Percentiles rank a stretch among this genome's conserved stretches.
Conservation (phyloP, 2,329 filamentous ascomycete genomes). For the Magnaporthiopsis rhizophila region DNA sequence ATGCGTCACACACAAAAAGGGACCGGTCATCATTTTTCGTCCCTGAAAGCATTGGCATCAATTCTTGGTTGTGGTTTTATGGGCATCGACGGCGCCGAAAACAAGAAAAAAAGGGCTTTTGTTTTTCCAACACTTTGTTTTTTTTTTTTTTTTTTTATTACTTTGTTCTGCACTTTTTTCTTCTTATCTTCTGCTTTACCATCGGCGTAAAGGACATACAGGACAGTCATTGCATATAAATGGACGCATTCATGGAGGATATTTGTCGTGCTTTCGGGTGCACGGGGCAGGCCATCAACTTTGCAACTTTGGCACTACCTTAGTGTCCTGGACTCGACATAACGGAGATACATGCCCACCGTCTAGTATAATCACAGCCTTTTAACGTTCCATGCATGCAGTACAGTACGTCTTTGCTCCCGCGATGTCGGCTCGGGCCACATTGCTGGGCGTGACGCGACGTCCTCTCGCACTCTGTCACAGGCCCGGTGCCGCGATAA, state of each 20-base stretch:
- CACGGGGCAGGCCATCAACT: no score
- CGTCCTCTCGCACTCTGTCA: not conserved
- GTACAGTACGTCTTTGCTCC: not conserved
- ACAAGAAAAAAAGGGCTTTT: not conserved
- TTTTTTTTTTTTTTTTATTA: not conserved
- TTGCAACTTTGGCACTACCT: not conserved
- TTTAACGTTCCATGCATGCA: not conserved
- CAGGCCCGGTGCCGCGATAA: no score
- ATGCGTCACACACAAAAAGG: not conserved
- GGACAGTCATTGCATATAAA: not conserved
- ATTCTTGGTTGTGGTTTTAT: not conserved
- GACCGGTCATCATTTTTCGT: not conserved
- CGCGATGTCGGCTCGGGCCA: not conserved
- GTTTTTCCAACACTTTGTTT: not conserved
- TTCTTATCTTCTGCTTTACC: no score
- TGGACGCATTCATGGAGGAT: not conserved
- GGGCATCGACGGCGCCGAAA: not conserved
- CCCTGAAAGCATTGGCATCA: not conserved
- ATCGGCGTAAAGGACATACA: not conserved
- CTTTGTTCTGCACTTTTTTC: not conserved
- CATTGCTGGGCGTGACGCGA: no score
- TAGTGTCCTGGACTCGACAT: not conserved
- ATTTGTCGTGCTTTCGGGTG: not conserved
- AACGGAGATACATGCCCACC: not conserved
- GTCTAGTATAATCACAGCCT: not conserved